Evolutionary conservation across 345 rosid species (phyloP).

Genomic region (Leavenworthia alabamica): DNA sequence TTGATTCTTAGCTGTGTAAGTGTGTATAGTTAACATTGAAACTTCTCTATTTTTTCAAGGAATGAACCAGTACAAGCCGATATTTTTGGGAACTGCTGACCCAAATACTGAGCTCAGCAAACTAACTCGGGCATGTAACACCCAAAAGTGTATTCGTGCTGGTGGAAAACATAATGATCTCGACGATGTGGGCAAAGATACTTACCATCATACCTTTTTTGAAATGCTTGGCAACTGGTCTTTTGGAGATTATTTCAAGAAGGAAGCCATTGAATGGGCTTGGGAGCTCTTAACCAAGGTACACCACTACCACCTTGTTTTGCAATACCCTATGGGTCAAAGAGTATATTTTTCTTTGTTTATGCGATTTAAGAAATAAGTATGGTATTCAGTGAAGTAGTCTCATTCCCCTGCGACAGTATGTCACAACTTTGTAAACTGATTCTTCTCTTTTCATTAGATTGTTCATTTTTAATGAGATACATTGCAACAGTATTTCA

Average conservation of each 20-base stretch:
- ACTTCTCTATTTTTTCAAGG: conserved; percentile 40
- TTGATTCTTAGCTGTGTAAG: conserved; percentile 4
- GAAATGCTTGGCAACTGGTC: conserved; percentile 99
- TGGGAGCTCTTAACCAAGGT: conserved; percentile 93
- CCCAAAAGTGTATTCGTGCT: conserved; percentile 96
- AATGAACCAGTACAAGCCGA: conserved; percentile 94
- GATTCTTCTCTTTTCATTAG: not conserved
- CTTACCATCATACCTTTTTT: conserved; percentile 98
- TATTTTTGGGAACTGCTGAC: conserved; percentile 82
- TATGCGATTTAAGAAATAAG: not conserved
- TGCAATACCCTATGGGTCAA: not conserved
- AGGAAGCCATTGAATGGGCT: conserved; percentile 93
- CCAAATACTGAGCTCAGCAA: conserved; percentile 77
- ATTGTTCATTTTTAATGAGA: not conserved
- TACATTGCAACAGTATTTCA: not conserved
- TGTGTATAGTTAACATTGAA: not conserved
- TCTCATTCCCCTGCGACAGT: not conserved
- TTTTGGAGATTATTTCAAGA: conserved; percentile 93
- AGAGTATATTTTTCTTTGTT: not conserved
- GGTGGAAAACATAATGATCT: conserved; percentile 98
- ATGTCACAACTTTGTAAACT: not conserved
- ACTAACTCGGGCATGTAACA: conserved; percentile 71
- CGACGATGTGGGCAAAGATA: conserved; percentile 96
- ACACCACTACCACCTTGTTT: not conserved
- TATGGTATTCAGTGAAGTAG: not conserved